Conservation (phyloP, 139 green algal species). For the Micractinium sp. region DNA sequence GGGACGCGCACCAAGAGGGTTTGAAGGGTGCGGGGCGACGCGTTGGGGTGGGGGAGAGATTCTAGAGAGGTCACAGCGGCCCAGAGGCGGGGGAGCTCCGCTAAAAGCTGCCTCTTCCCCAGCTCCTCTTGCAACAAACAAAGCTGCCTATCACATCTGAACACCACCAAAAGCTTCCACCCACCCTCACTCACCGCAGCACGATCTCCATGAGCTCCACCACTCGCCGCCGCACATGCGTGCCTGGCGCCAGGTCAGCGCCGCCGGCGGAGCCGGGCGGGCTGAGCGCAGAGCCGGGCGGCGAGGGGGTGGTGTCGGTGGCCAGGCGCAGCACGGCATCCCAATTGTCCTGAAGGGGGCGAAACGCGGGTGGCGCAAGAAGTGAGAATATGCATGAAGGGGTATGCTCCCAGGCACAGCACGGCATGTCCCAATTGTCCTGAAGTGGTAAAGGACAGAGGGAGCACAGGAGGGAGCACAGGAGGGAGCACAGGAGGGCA, state of each 20-base stretch:
- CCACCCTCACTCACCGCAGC: conserved; percentile 37
- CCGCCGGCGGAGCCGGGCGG: conserved; percentile 8
- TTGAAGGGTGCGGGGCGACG: too few relatives aligned
- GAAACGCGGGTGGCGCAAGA: neutral
- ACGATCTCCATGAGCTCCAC: conserved; percentile 81
- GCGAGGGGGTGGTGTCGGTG: conserved; percentile 38
- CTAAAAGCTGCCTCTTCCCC: too few relatives aligned
- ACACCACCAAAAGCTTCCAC: neutral
- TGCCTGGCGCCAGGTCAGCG: conserved; percentile 19
- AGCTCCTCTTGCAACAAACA: too few relatives aligned
- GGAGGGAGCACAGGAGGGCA: neutral
- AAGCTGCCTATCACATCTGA: neutral
- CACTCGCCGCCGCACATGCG: conserved; percentile 59
- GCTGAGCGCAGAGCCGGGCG: neutral
- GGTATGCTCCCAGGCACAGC: too few relatives aligned
- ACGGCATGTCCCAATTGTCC: neutral
- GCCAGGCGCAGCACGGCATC: conserved; percentile 63
- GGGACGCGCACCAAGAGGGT: neutral
- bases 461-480: neutral
- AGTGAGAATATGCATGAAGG: too few relatives aligned
- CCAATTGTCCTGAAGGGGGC: conserved; percentile 65
- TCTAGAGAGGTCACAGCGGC: neutral
- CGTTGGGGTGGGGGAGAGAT: too few relatives aligned
- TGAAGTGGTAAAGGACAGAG: neutral
- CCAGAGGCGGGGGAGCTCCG: neutral